Percentiles rank a stretch among this genome's conserved stretches.
These are phyloP conservation scores for Fusarium udum DNA, from an alignment of 2,329 filamentous ascomycete species.

Conservation along the genomic window DNA sequence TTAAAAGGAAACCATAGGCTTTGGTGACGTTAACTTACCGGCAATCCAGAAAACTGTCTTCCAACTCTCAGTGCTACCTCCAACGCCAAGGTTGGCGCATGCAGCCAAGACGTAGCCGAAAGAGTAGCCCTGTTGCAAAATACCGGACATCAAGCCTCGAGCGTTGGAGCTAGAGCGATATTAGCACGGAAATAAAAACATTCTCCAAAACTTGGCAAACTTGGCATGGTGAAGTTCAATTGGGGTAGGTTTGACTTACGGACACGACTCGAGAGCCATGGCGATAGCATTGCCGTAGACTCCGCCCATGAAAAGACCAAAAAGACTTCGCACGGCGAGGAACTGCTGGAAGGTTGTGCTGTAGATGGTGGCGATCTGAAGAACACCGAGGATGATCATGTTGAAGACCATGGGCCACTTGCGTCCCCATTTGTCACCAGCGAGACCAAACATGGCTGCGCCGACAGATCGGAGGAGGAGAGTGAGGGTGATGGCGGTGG, in stretches of 20 bases:
- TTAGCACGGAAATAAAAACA: conserved; percentile 34
- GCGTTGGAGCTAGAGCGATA: conserved; percentile 61
- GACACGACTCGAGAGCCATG: conserved; percentile 80
- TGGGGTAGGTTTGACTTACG: conserved; percentile 54
- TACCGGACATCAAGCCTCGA: conserved; percentile 82
- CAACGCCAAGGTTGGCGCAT: conserved; percentile 77
- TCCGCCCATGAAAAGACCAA: conserved; percentile 83
- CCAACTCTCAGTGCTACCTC: conserved; percentile 70
- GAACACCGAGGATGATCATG: conserved; percentile 74
- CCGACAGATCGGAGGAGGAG: conserved; percentile 79
- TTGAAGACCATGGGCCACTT: conserved; percentile 88
- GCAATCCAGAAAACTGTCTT: conserved; percentile 81
- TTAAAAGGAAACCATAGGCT: neutral
- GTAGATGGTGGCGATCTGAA: conserved; percentile 82
- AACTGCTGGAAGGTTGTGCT: conserved; percentile 76
- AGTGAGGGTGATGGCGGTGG: conserved; percentile 79
- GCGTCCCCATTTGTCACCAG: conserved; percentile 80
- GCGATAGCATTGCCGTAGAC: conserved; percentile 82
- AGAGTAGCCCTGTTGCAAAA: conserved; percentile 84
- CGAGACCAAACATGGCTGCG: conserved; percentile 78
- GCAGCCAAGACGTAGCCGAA: conserved; percentile 83
- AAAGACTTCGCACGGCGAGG: conserved; percentile 76
- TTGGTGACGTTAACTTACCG: conserved; percentile 40
- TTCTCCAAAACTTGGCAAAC: conserved; percentile 29
- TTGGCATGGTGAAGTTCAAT: neutral